Conservation (phyloP, 495 filamentous ascomycete species). For the Podospora sp. region DNA sequence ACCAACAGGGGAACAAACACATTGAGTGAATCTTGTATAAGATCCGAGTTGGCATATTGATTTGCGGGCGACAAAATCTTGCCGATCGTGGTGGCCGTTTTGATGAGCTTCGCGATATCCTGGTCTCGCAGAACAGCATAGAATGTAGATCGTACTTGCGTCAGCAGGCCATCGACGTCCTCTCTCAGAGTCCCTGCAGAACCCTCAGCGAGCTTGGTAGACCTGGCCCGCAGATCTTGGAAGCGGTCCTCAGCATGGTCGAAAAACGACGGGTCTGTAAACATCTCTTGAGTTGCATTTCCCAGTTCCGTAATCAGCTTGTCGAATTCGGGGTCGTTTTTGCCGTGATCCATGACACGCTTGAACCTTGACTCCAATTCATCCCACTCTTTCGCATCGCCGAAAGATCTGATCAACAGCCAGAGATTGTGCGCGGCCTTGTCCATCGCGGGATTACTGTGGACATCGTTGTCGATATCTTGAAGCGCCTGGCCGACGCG, state of each 20-base stretch:
- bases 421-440: slow-evolving; percentile 76
- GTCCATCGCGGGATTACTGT: slow-evolving; percentile 73
- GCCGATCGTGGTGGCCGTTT: slow-evolving; percentile 64
- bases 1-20: slow-evolving; percentile 80
- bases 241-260: slow-evolving; percentile 71
- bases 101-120: slow-evolving; percentile 66
- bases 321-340: slow-evolving; percentile 84
- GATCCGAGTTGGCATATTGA: slow-evolving; percentile 61
- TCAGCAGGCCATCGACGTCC: slow-evolving; percentile 73
- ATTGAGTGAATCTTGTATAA: slow-evolving; percentile 73
- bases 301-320: slow-evolving; percentile 70
- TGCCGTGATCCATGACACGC: slow-evolving; percentile 70
- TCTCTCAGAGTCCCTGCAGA: slow-evolving; percentile 60
- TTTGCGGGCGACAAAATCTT: slow-evolving; percentile 63
- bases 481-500: slow-evolving; percentile 65
- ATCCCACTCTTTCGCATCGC: slow-evolving; percentile 74
- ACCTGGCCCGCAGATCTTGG: slow-evolving; percentile 68
- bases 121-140: slow-evolving; percentile 68
- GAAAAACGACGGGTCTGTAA: slow-evolving; percentile 86
- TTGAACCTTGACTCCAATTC: slow-evolving; percentile 66
- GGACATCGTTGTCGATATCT: slow-evolving; percentile 66
- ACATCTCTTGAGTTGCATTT: slow-evolving; percentile 71
- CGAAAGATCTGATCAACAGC: slow-evolving; percentile 75
- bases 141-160: slow-evolving; percentile 68
- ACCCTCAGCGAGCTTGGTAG: slow-evolving; percentile 61